Evolutionary conservation across 495 filamentous ascomycete genomes (phyloP).

Genomic region (Lichina pygmaea): DNA sequence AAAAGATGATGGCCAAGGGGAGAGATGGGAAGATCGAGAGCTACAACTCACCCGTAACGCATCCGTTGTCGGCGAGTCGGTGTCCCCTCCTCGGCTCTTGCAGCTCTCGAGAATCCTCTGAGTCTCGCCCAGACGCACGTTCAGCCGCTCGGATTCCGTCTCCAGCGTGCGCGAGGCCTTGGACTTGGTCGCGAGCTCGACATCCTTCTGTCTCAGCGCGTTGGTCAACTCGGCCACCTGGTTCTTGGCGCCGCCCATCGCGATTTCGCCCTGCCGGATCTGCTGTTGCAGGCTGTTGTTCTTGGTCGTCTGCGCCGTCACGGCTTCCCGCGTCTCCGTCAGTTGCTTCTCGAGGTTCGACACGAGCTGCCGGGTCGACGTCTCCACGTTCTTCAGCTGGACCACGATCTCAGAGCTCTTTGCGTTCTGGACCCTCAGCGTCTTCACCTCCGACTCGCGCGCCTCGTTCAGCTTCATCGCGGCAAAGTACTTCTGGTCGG

Average conservation of each 20-base stretch:
- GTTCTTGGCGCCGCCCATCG: slow-evolving; percentile 40
- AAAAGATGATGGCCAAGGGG: background rate
- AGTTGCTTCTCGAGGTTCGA: slow-evolving; percentile 74
- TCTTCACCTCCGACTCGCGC: slow-evolving; percentile 46
- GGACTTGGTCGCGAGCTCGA: slow-evolving; percentile 20
- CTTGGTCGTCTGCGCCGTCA: slow-evolving; percentile 36
- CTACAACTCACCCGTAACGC: slow-evolving; percentile 44
- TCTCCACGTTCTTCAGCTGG: slow-evolving; percentile 73
- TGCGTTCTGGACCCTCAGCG: slow-evolving; percentile 50
- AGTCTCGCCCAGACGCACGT: slow-evolving; percentile 43
- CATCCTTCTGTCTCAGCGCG: slow-evolving; percentile 46
- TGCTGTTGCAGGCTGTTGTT: slow-evolving; percentile 44
- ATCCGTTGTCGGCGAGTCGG: slow-evolving; percentile 56
- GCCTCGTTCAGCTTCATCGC: slow-evolving; percentile 83
- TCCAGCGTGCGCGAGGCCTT: slow-evolving; percentile 43
- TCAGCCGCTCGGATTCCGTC: slow-evolving; percentile 42
- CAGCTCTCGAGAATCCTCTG: slow-evolving; percentile 53
- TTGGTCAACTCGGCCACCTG: slow-evolving; percentile 55
- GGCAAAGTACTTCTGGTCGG: slow-evolving; percentile 91
- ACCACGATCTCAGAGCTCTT: slow-evolving; percentile 86
- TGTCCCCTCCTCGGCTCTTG: slow-evolving; percentile 55
- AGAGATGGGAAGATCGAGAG: background rate
- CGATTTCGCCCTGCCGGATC: slow-evolving; percentile 34
- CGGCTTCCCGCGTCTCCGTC: slow-evolving; percentile 48
- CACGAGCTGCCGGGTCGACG: slow-evolving; percentile 27